Evolutionary conservation across 441 rosid species (phyloP), one percentile per base, ranked within the genome.

Genomic region (Biscutella laevigata): DNA sequence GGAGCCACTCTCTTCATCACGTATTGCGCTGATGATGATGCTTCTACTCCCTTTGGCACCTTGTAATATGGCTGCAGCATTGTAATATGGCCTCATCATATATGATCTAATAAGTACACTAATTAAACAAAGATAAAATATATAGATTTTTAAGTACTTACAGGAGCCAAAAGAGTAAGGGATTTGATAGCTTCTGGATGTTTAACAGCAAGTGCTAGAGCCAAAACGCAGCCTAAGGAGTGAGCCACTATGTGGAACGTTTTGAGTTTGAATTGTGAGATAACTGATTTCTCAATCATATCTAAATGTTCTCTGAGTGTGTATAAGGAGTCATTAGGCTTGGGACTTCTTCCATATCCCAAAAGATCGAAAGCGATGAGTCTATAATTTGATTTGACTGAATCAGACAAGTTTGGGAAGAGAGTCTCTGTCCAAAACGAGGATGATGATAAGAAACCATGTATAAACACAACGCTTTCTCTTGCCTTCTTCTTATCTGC

Each of bases 231-330:
- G 33, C 98, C 98, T 46, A 91, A 65, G 26, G 98, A 91, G 63
- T 91, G 98, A 58, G 98, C 98, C 34, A 91, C 98, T 26, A 91
- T 72, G 79, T 91, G 98, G 73, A 87, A 91, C 12, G 85, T 74
- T 71, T 78, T 81, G 24, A 91, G 87, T 14, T 76, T 62, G 72
- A 81, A 64, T 0, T 76, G 71, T 45, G 79, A 77, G 8, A 88
- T 68, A 27, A 91, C 96, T 0, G 95, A 85, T 35, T 71, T 77
- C 56, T 91, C 98, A 24, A 91, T 91, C 95, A 83, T 91, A 47
- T 85, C 96, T 36, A 88, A 42, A 66, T 91, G 96, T 45, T 88
- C 98, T 66, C 75, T 74, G 3, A 88, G 46, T 0, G 98, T 91
- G 70, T 91, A 91, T 13, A 83, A 86, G 0, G 98, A 91, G 69